Percentiles rank a stretch among this genome's conserved stretches.
Conservation (phyloP, 78 protist genomes). For the Dictyostelium intermedium region DNA sequence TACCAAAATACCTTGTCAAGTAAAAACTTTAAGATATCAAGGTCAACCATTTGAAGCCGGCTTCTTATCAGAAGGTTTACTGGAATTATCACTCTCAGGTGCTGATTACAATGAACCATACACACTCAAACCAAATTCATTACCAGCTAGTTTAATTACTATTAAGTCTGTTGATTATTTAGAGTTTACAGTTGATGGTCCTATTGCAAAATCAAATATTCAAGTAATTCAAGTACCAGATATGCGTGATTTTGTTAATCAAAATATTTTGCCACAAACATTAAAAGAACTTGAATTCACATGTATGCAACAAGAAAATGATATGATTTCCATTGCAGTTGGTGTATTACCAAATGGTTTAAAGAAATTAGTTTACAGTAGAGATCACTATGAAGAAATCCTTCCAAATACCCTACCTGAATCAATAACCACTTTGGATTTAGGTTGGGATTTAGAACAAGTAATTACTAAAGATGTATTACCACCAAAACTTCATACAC, state of each 20-base stretch:
- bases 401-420: not conserved
- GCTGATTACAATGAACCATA: not conserved
- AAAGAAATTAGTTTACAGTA: not conserved
- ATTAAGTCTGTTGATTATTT: not conserved
- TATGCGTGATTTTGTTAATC: not conserved
- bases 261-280: not conserved
- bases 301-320: not conserved
- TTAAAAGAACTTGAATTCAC: not conserved
- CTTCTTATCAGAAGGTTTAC: not conserved
- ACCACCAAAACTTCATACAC: not conserved
- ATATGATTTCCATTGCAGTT: not conserved
- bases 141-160: not conserved
- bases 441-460: not conserved
- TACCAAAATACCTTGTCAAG: not conserved
- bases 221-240: not conserved
- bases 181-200: not conserved
- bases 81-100: not conserved
- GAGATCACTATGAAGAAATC: not conserved
- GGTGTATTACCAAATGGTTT: not conserved
- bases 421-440: not conserved
- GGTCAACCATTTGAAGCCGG: not conserved
- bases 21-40: no score
- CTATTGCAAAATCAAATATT: not conserved
- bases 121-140: not conserved
- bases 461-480: not conserved